Evolutionary conservation across 2,329 filamentous ascomycete genomes (phyloP).

Genomic region (Aspergillus thermomutatus): DNA sequence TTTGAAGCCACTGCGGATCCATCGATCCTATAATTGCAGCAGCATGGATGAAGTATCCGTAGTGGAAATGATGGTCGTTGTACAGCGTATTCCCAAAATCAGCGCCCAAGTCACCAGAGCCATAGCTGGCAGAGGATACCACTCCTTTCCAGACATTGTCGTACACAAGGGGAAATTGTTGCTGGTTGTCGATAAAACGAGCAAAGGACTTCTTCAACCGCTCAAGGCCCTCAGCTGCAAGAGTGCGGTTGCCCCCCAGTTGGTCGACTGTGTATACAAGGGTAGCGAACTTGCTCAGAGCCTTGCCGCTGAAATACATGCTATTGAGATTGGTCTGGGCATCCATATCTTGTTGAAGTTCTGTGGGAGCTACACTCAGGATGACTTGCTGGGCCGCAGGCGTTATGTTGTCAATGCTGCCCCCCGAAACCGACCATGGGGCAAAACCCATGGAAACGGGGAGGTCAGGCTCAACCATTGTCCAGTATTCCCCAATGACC

Average conservation of each 20-base stretch:
- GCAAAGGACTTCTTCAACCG: conserved; percentile 66
- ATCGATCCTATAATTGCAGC: conserved; percentile 79
- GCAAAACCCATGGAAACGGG: conserved; percentile 72
- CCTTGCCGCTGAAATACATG: conserved; percentile 92
- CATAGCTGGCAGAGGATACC: conserved; percentile 72
- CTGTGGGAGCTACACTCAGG: conserved; percentile 60
- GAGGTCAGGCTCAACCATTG: conserved; percentile 69
- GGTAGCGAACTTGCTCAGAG: conserved; percentile 71
- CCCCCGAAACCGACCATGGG: conserved; percentile 63
- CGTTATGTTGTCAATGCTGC: conserved; percentile 39
- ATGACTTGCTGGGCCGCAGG: conserved; percentile 58
- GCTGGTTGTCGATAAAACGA: conserved; percentile 64
- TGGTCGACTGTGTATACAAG: conserved; percentile 65
- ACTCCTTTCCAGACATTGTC: conserved; percentile 70
- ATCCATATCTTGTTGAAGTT: conserved; percentile 74
- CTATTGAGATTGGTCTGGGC: conserved; percentile 72
- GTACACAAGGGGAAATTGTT: conserved; percentile 59
- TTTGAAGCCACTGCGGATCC: conserved; percentile 68
- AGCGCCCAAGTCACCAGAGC: conserved; percentile 61
- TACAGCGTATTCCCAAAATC: conserved; percentile 91
- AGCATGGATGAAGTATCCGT: conserved; percentile 83
- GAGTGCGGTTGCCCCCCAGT: conserved; percentile 55
- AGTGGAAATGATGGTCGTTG: conserved; percentile 62
- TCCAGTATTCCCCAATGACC: conserved; percentile 71
- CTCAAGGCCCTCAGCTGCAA: conserved; percentile 57